Percentiles rank a stretch among this genome's conserved stretches.
These are phyloP conservation scores for Crotalaria pallida DNA, from an alignment of 306 rosid genomes.

Conservation along the genomic window DNA sequence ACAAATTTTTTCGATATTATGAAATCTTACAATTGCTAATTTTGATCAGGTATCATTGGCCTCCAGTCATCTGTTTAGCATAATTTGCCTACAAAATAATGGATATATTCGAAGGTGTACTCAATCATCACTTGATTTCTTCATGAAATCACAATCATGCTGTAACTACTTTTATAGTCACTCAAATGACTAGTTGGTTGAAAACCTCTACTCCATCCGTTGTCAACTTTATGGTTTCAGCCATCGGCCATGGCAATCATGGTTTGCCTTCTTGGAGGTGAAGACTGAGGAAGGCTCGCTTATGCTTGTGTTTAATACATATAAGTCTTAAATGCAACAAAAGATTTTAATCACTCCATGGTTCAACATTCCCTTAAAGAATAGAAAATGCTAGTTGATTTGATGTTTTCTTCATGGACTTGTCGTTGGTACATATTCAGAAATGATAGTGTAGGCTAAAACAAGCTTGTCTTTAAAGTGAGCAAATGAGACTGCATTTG, in stretches of 20 bases:
- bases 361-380: background rate
- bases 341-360: background rate
- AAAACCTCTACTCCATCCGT: background rate
- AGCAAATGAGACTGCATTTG: no score
- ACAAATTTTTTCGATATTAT: background rate
- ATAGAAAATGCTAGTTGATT: background rate
- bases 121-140: slow-evolving; percentile 6
- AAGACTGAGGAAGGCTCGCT: background rate
- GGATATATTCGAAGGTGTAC: slow-evolving; percentile 1
- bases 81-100: slow-evolving; percentile 7
- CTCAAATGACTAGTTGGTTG: background rate
- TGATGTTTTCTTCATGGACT: background rate
- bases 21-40: background rate
- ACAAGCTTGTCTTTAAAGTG: no score
- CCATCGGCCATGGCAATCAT: background rate
- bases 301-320: background rate
- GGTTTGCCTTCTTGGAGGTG: background rate
- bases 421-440: background rate
- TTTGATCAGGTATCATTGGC: slow-evolving; percentile 70
- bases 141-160: background rate
- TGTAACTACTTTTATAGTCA: background rate
- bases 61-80: slow-evolving; percentile 61
- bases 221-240: background rate
- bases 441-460: no score
- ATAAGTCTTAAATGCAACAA: background rate